phyloP scores from a whole-genome alignment of 208 protist species.

The Jaenimonas drosophilae region DNA sequence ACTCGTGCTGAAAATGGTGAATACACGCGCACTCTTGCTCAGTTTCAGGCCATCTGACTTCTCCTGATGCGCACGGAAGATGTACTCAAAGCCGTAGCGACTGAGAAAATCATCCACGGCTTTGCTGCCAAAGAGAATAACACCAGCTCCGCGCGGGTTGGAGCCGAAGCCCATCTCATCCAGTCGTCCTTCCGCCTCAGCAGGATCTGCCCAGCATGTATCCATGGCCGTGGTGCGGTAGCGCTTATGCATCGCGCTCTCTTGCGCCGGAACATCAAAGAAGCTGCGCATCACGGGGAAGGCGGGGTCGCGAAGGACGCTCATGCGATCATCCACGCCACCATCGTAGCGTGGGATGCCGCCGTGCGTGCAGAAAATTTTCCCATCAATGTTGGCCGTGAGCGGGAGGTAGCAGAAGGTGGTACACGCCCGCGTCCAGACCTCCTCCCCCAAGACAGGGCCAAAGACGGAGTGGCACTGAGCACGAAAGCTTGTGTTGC shows the following conservation, averaged over 20 bases:
- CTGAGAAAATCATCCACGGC: slow-evolving; percentile 86
- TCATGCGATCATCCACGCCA: slow-evolving; percentile 69
- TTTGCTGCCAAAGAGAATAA: slow-evolving; percentile 76
- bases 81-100: slow-evolving; percentile 82
- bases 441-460: slow-evolving; percentile 64
- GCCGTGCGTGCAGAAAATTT: slow-evolving; percentile 93
- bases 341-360: slow-evolving; percentile 86
- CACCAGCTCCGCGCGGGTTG: slow-evolving; percentile 78
- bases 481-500: slow-evolving; percentile 76
- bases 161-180: slow-evolving; percentile 80
- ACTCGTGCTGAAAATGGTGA: slow-evolving; percentile 92
- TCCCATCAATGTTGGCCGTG: slow-evolving; percentile 86
- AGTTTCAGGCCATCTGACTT: slow-evolving; percentile 89
- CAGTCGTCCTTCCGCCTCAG: slow-evolving; percentile 68
- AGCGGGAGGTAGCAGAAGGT: slow-evolving; percentile 85
- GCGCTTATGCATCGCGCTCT: slow-evolving; percentile 47
- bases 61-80: slow-evolving; percentile 91
- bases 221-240: slow-evolving; percentile 80
- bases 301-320: slow-evolving; percentile 45
- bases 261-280: slow-evolving; percentile 66
- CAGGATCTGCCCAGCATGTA: slow-evolving; percentile 87
- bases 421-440: slow-evolving; percentile 80
- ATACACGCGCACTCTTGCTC: slow-evolving; percentile 81
- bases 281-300: slow-evolving; percentile 80
- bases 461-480: slow-evolving; percentile 85